Evolutionary conservation across 192 early-diverging fungal genomes (phyloP).

Genomic region (Coemansia sp.): DNA sequence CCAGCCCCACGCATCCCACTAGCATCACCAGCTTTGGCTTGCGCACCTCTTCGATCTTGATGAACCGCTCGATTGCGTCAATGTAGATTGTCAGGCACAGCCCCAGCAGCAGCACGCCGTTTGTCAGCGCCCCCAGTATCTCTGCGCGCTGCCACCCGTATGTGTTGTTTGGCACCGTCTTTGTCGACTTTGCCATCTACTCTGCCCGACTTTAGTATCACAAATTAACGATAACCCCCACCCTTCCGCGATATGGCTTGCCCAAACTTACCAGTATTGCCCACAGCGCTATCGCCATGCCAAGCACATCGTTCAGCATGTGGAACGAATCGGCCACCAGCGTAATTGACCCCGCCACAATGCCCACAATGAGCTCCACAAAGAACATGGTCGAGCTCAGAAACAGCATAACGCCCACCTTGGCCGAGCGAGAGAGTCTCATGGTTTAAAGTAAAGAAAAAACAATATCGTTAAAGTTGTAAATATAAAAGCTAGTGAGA

Average conservation of each 20-base stretch:
- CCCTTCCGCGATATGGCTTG: neutral
- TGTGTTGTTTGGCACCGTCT: conserved; percentile 63
- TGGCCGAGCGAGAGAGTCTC: conserved; percentile 53
- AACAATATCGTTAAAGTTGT: neutral
- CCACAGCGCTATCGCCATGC: conserved; percentile 76
- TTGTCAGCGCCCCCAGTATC: conserved; percentile 88
- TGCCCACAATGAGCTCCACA: conserved; percentile 77
- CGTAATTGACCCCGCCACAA: conserved; percentile 71
- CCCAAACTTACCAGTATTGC: conserved; percentile 60
- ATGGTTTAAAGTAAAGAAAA: conserved; percentile 10
- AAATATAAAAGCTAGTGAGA: no score
- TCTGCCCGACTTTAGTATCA: no score
- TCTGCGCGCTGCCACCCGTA: conserved; percentile 93
- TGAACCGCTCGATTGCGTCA: conserved; percentile 81
- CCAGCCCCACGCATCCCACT: conserved; percentile 75
- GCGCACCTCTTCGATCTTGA: conserved; percentile 64
- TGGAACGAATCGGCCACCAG: conserved; percentile 92
- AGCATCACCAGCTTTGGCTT: conserved; percentile 73
- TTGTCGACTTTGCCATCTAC: conserved; percentile 60
- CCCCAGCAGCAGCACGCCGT: conserved; percentile 86
- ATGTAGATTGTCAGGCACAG: conserved; percentile 89
- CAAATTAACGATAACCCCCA: no score
- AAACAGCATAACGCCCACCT: conserved; percentile 59
- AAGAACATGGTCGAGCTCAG: conserved; percentile 74
- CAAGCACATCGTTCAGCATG: conserved; percentile 83